Conservation (phyloP, 495 filamentous ascomycete species). For the Lasiosphaeria hispida region DNA sequence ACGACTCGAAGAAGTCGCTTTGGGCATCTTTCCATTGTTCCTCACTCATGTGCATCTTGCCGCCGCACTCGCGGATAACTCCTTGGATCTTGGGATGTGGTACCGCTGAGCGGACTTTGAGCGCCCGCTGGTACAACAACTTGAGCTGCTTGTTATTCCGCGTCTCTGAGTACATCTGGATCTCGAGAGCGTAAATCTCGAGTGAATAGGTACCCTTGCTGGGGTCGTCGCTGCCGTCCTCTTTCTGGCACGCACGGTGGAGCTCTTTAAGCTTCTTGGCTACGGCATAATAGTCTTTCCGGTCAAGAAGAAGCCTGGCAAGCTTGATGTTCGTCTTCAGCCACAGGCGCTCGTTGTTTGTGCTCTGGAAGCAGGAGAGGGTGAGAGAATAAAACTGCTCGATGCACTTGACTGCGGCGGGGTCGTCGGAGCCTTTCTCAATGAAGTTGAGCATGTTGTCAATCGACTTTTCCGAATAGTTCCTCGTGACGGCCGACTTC, state of each 20-base stretch:
- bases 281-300: conserved; percentile 80
- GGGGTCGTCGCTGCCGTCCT: conserved; percentile 88
- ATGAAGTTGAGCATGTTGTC: conserved; percentile 99
- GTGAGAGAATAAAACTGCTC: conserved; percentile 95
- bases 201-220: conserved; percentile 95
- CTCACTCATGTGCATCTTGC: conserved; percentile 99
- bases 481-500: conserved; percentile 92
- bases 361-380: conserved; percentile 89
- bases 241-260: conserved; percentile 82
- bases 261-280: conserved; percentile 83
- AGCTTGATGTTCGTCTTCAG: conserved; percentile 98
- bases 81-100: conserved; percentile 99
- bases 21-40: conserved; percentile 98
- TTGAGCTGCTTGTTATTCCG: conserved; percentile 97
- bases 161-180: conserved; percentile 97
- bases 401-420: conserved; percentile 75
- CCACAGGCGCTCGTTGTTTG: conserved; percentile 97
- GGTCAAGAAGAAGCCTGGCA: conserved; percentile 82
- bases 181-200: conserved; percentile 95
- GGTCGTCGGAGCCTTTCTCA: conserved; percentile 84
- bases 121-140: conserved; percentile 82
- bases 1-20: conserved; percentile 97
- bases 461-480: conserved; percentile 98
- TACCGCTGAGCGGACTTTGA: conserved; percentile 89
- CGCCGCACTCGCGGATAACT: conserved; percentile 96